These are phyloP conservation scores for Penicillium sp. DNA, from an alignment of 2,329 filamentous ascomycete genomes.

Conservation along the genomic window DNA sequence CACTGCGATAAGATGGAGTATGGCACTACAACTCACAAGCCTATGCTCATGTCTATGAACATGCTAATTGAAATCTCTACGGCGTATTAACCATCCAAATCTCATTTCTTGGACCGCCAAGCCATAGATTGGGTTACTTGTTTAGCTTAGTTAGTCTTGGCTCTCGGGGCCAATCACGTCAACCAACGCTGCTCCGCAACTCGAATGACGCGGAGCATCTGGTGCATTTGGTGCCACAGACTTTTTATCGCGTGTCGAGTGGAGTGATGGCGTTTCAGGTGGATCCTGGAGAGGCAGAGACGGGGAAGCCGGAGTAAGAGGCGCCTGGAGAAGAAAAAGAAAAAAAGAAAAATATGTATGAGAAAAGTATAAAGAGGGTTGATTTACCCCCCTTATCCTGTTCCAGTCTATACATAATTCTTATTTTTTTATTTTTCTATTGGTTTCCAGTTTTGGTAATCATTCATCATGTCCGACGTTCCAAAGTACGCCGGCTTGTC, in stretches of 20 bases:
- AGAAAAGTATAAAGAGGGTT: background rate
- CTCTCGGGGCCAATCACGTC: background rate
- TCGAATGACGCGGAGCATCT: background rate
- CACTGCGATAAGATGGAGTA: background rate
- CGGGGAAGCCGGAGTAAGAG: background rate
- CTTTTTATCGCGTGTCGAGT: background rate
- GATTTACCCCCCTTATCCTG: background rate
- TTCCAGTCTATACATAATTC: background rate
- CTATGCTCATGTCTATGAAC: no score
- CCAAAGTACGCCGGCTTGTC: conserved; percentile 53
- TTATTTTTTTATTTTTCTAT: background rate
- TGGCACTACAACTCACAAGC: background rate
- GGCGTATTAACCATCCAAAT: background rate
- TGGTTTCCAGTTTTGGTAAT: background rate
- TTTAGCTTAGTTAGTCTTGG: background rate
- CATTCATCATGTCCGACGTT: background rate
- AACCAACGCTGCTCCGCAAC: background rate
- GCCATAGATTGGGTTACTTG: background rate
- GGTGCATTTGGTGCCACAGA: background rate
- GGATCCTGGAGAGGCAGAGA: background rate
- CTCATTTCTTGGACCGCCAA: background rate
- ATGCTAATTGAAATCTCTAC: background rate
- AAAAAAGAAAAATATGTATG: background rate
- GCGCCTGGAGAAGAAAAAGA: background rate
- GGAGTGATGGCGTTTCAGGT: background rate